A percentile compares a stretch with the other conserved stretches of the same genome.
Conservation (phyloP, 2,329 filamentous ascomycete species). For the Penicillium brevicompactum region DNA sequence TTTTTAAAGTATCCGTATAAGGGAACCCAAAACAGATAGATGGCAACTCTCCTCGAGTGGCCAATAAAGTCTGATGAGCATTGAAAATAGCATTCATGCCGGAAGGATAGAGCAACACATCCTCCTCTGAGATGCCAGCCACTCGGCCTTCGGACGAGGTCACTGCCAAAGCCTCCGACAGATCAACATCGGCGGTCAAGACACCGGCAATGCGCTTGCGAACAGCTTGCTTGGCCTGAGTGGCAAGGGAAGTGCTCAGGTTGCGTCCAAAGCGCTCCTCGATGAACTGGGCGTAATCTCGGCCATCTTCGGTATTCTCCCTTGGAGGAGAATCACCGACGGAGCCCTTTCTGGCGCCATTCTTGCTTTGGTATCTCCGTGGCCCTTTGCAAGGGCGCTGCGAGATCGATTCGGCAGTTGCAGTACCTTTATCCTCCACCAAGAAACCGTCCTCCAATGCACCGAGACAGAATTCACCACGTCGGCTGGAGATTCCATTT, state of each 20-base stretch:
- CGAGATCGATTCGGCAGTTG: constrained; percentile 20
- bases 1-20: constrained; percentile 95
- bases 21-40: constrained; percentile 96
- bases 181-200: constrained; percentile 70
- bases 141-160: constrained; percentile 38
- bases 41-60: constrained; percentile 64
- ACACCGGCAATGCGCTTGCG: constrained; percentile 85
- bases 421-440: constrained; percentile 49
- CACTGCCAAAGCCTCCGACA: constrained; percentile 59
- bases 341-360: constrained; percentile 48
- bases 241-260: constrained; percentile 75
- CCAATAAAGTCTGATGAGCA: constrained; percentile 73
- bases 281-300: constrained; percentile 78
- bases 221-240: constrained; percentile 83
- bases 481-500: constrained; percentile 86
- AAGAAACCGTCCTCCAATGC: constrained; percentile 72
- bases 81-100: constrained; percentile 98
- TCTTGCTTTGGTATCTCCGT: constrained; percentile 69
- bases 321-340: constrained; percentile 44
- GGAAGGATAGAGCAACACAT: constrained; percentile 84
- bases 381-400: constrained; percentile 67
- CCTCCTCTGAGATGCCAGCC: constrained; percentile 71
- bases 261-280: constrained; percentile 95
- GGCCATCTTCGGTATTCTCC: constrained; percentile 42
- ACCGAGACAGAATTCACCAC: constrained; percentile 83